Evolutionary conservation across 2,329 filamentous ascomycete species (phyloP).

Genomic region (Lasiodiplodia sp.): DNA sequence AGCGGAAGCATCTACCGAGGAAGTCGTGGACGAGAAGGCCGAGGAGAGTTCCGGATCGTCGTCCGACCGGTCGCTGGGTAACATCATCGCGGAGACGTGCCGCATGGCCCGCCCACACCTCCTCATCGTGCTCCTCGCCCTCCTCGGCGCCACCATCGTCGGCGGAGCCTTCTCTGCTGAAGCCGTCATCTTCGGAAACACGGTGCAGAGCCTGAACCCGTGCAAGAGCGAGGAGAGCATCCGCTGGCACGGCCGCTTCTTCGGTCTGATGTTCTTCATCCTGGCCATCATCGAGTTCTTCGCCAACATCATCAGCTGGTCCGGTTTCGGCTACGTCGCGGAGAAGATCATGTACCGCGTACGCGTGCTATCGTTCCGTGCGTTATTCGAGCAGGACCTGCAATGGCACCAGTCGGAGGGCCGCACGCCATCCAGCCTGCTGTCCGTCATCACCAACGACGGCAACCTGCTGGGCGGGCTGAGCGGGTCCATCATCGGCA

Average conservation of each 20-base stretch:
- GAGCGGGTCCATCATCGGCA: constrained; percentile 74
- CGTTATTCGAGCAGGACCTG: constrained; percentile 70
- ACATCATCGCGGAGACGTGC: neutral
- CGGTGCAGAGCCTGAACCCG: constrained; percentile 63
- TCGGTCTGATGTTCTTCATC: constrained; percentile 66
- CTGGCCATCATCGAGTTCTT: constrained; percentile 67
- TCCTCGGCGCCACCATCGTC: constrained; percentile 61
- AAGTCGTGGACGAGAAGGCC: neutral
- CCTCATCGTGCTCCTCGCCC: constrained; percentile 55
- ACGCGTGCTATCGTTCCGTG: constrained; percentile 69
- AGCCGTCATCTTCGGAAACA: constrained; percentile 67
- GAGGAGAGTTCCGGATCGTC: neutral
- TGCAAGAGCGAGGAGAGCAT: constrained; percentile 60
- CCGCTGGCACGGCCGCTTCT: constrained; percentile 59
- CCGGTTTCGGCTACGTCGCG: constrained; percentile 64
- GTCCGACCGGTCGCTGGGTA: constrained; percentile 34
- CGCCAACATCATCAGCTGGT: constrained; percentile 68
- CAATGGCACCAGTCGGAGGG: constrained; percentile 74
- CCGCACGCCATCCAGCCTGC: constrained; percentile 66
- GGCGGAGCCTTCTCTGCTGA: constrained; percentile 65
- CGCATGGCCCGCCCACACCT: constrained; percentile 49
- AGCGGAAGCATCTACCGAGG: neutral
- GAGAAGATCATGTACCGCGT: constrained; percentile 71
- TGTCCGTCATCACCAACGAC: constrained; percentile 74
- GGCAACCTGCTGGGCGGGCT: constrained; percentile 71